These are phyloP conservation scores for Cryptococcus deneoformans DNA, from an alignment of 1,284 basidiomycete genomes.

Conservation along the genomic window DNA sequence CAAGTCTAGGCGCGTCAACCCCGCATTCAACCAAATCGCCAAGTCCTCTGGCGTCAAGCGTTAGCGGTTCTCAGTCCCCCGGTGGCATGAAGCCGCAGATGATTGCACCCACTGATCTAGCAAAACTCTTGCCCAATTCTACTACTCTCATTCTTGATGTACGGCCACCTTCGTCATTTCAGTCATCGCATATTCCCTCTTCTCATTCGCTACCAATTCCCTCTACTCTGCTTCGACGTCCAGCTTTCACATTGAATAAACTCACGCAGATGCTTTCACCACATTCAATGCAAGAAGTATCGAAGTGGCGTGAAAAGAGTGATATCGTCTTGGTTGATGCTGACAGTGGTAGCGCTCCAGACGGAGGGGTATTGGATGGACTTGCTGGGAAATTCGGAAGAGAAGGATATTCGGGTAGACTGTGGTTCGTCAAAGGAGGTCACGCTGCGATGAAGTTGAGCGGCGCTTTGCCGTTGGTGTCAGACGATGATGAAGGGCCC, in stretches of 20 bases:
- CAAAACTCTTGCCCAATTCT: conserved; percentile 13
- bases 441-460: conserved; percentile 54
- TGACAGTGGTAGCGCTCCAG: conserved; percentile 61
- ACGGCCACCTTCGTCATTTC: conserved; percentile 72
- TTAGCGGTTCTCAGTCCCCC: conserved; percentile 8
- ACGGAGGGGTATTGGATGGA: conserved; percentile 68
- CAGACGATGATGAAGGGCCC: conserved; percentile 6
- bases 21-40: conserved; percentile 12
- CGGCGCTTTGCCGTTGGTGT: conserved; percentile 7
- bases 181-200: conserved; percentile 61
- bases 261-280: conserved; percentile 72
- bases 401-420: conserved; percentile 63
- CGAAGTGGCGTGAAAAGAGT: conserved; percentile 59
- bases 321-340: conserved; percentile 77
- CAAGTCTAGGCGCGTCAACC: background rate
- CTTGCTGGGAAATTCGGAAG: conserved; percentile 79
- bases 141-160: conserved; percentile 73
- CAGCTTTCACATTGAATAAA: conserved; percentile 71
- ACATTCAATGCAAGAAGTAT: conserved; percentile 54
- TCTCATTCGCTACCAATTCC: conserved; percentile 91
- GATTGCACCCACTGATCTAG: conserved; percentile 16
- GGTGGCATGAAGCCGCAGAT: conserved; percentile 18
- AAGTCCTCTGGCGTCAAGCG: conserved; percentile 16
- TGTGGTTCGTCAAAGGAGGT: conserved; percentile 77
- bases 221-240: conserved; percentile 87